These are phyloP conservation scores for Citrus mangshanensis DNA, from an alignment of 345 rosid species.

Conservation along the genomic window DNA sequence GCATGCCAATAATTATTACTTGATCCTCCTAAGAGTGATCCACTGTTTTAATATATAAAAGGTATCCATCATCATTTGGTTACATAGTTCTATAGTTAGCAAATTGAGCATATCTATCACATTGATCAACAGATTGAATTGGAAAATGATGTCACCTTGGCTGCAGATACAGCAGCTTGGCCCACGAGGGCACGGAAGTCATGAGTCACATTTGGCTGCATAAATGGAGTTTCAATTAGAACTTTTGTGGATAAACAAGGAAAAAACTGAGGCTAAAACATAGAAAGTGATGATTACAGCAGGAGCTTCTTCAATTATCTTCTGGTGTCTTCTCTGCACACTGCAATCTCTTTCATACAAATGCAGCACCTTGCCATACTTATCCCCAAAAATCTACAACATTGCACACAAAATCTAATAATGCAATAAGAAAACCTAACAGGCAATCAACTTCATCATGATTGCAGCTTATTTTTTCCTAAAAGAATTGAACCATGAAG, in stretches of 20 bases:
- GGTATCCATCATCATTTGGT: neutral
- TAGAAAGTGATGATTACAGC: conserved; percentile 57
- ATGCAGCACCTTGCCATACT: conserved; percentile 71
- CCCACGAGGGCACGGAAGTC: conserved; percentile 73
- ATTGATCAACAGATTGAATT: conserved; percentile 11
- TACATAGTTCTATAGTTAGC: neutral
- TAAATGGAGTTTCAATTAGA: conserved; percentile 27
- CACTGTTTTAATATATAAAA: neutral
- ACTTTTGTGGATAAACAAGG: conserved; percentile 16
- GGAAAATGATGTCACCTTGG: conserved; percentile 52
- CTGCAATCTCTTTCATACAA: conserved; percentile 95
- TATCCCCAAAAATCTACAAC: conserved; percentile 79
- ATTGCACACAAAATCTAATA: conserved; percentile 12
- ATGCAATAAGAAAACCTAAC: conserved; percentile 10
- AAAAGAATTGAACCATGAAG: neutral
- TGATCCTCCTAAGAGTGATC: neutral
- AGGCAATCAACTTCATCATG: conserved; percentile 4
- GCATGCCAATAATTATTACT: neutral
- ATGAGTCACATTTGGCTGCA: conserved; percentile 79
- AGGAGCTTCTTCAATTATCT: conserved; percentile 99
- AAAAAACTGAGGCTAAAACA: conserved; percentile 25
- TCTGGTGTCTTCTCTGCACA: conserved; percentile 94
- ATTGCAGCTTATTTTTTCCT: neutral
- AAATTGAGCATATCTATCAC: neutral
- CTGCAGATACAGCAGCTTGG: conserved; percentile 89